Evolutionary conservation across 139 green algal species (phyloP).

Genomic region (Chlorella sp.): DNA sequence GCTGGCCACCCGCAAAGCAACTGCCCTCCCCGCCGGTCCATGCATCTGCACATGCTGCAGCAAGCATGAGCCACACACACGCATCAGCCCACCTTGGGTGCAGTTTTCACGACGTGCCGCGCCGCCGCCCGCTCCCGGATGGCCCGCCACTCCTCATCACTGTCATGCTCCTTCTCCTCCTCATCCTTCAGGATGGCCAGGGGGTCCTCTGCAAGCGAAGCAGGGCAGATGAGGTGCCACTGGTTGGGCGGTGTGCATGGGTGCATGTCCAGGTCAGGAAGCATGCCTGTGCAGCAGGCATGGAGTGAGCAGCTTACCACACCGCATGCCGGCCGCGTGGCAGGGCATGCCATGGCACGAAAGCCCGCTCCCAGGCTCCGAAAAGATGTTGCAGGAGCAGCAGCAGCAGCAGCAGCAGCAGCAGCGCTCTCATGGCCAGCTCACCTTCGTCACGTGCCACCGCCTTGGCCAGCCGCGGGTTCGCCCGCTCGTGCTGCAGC

Average conservation of each 20-base stretch:
- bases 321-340: too few relatives aligned
- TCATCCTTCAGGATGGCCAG: conserved; percentile 25
- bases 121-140: conserved; percentile 37
- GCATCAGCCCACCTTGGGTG: neutral
- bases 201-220: neutral
- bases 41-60: too few relatives aligned
- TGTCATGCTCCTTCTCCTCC: conserved; percentile 43
- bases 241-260: too few relatives aligned
- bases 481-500: conserved; percentile 19
- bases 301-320: too few relatives aligned
- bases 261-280: too few relatives aligned
- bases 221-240: too few relatives aligned
- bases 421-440: neutral
- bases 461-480: conserved; percentile 33
- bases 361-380: too few relatives aligned
- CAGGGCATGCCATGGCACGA: too few relatives aligned
- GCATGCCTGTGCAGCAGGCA: too few relatives aligned
- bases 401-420: neutral
- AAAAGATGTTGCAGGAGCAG: too few relatives aligned
- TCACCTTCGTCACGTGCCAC: conserved; percentile 3
- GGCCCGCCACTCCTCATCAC: conserved; percentile 51
- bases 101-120: conserved; percentile 5
- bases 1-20: too few relatives aligned
- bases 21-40: too few relatives aligned
- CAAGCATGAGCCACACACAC: neutral